These are phyloP conservation scores for Pulchroboletus neoregius DNA, from an alignment of 1,284 basidiomycete genomes.

Conservation along the genomic window DNA sequence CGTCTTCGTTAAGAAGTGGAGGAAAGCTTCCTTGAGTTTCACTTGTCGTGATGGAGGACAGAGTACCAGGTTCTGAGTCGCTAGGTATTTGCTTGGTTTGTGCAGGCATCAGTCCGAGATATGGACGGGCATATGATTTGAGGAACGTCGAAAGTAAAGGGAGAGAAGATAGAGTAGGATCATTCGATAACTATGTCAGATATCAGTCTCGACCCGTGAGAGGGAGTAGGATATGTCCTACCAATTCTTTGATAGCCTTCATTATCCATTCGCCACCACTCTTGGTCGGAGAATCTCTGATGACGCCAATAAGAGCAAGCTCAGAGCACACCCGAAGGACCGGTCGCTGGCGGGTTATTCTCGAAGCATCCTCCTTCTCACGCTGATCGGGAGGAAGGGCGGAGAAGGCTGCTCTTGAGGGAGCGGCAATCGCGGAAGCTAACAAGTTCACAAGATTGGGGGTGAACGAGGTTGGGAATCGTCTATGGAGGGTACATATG, in stretches of 20 bases:
- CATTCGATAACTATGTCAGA: conserved; percentile 70
- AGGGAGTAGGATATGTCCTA: conserved; percentile 38
- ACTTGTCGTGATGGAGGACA: conserved; percentile 44
- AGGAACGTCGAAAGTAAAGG: conserved; percentile 83
- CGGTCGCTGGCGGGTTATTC: conserved; percentile 80
- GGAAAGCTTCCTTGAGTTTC: conserved; percentile 42
- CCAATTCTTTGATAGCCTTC: conserved; percentile 78
- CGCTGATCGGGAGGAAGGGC: conserved; percentile 72
- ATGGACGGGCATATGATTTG: conserved; percentile 79
- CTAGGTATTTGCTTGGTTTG: conserved; percentile 54
- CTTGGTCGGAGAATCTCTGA: conserved; percentile 59
- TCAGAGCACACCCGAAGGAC: conserved; percentile 86
- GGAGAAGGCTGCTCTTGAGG: conserved; percentile 57
- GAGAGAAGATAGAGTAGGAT: conserved; percentile 80
- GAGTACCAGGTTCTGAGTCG: conserved; percentile 49
- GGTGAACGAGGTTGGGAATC: conserved; percentile 81
- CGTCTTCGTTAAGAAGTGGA: conserved; percentile 46
- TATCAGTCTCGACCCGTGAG: conserved; percentile 5
- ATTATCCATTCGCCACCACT: conserved; percentile 86
- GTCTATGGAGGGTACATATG: conserved; percentile 84
- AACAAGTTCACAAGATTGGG: conserved; percentile 67
- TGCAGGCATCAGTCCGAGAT: conserved; percentile 65
- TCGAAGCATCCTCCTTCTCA: conserved; percentile 87
- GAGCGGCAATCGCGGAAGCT: conserved; percentile 61
- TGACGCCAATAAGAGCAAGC: conserved; percentile 82